A percentile compares a stretch with the other conserved stretches of the same genome.
Conservation (phyloP, 768 basidiomycete genomes). For the Suillus occidentalis region DNA sequence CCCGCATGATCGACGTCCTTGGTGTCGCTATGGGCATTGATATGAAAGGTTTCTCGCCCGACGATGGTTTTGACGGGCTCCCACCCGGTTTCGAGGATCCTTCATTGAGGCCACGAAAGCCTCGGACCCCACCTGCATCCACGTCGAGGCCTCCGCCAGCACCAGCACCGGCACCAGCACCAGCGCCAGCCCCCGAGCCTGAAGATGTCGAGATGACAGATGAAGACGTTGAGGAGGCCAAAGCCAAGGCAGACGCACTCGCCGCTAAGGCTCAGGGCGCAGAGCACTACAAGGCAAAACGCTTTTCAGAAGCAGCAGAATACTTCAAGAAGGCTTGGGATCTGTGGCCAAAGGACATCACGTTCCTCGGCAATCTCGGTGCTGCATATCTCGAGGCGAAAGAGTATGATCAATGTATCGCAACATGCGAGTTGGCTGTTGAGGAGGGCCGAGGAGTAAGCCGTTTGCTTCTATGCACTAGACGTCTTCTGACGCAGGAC, state of each 20-base stretch:
- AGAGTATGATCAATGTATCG: constrained; percentile 87
- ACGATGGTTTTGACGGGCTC: constrained; percentile 81
- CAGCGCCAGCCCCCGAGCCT: constrained; percentile 21
- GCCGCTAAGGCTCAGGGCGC: constrained; percentile 77
- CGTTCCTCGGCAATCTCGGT: constrained; percentile 87
- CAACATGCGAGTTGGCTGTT: constrained; percentile 92
- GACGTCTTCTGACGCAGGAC: not conserved
- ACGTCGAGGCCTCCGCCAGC: constrained; percentile 43
- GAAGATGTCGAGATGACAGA: constrained; percentile 70
- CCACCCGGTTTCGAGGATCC: constrained; percentile 54
- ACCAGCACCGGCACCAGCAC: constrained; percentile 30
- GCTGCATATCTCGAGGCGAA: constrained; percentile 95
- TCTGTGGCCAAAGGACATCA: constrained; percentile 87
- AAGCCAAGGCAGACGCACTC: constrained; percentile 75
- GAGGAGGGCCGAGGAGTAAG: constrained; percentile 86
- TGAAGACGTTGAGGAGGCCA: constrained; percentile 67
- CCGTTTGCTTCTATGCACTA: not conserved
- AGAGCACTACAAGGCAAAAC: constrained; percentile 82
- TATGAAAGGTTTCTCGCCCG: constrained; percentile 80
- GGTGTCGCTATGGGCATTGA: constrained; percentile 94
- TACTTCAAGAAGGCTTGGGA: constrained; percentile 92
- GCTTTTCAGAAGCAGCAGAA: constrained; percentile 74
- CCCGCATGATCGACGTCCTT: constrained; percentile 91
- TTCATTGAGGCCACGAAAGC: constrained; percentile 27
- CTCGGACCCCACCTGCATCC: constrained; percentile 38